Conservation (phyloP, 805 yeast genomes). For the Yamadazyma laniorum region DNA sequence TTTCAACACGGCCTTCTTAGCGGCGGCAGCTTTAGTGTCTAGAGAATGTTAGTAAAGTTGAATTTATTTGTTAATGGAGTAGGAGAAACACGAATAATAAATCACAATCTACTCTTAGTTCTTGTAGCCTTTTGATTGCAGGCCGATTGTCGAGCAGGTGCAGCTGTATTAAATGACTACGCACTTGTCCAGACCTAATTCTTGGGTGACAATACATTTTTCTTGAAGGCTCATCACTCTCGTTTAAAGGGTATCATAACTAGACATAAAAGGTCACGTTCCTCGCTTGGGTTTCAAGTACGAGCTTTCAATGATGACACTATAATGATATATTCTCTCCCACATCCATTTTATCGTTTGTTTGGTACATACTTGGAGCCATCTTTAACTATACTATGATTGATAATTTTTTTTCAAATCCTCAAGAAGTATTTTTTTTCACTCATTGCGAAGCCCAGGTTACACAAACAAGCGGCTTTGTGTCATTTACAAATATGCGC, state of each 20-base stretch:
- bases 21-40: conserved; percentile 83
- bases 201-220: too few species aligned
- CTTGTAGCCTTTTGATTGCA: too few species aligned
- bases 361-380: conserved; percentile 24
- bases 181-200: too few species aligned
- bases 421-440: conserved; percentile 9
- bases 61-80: too few species aligned
- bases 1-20: conserved; percentile 98
- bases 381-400: conserved; percentile 15
- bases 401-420: conserved; percentile 10
- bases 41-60: conserved; percentile 14
- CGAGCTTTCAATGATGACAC: too few species aligned
- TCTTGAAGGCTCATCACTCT: conserved; percentile 1
- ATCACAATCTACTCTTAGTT: too few species aligned
- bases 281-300: too few species aligned
- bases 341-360: background rate
- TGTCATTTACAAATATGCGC: background rate
- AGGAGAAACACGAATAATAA: too few species aligned
- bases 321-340: background rate
- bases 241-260: too few species aligned
- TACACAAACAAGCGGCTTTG: conserved; percentile 6
- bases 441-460: conserved; percentile 5
- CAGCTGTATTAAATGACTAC: too few species aligned
- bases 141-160: too few species aligned
- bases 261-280: too few species aligned